These are phyloP conservation scores for Pisolithus albus DNA, from an alignment of 768 basidiomycete species.

Conservation along the genomic window DNA sequence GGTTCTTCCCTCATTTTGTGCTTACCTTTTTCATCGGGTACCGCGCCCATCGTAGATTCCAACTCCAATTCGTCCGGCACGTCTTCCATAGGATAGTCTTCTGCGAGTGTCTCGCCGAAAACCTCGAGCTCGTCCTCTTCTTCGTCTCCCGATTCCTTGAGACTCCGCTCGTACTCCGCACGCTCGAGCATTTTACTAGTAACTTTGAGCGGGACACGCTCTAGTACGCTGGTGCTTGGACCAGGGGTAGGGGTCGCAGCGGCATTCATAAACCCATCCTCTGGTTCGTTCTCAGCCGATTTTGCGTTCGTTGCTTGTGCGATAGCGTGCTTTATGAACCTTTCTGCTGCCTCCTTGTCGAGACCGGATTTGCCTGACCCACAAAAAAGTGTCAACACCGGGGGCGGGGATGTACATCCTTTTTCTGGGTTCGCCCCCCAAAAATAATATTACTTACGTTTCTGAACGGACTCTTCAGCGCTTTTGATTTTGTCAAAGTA, in stretches of 20 bases:
- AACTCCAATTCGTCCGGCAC: neutral
- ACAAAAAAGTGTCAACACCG: too few species aligned
- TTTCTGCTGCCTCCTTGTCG: slow-evolving; percentile 72
- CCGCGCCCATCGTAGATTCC: neutral
- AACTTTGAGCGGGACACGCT: slow-evolving; percentile 44
- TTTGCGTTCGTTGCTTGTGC: slow-evolving; percentile 43
- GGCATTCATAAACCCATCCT: slow-evolving; percentile 3
- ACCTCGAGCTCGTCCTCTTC: slow-evolving; percentile 38
- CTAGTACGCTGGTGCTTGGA: slow-evolving; percentile 9
- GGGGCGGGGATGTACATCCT: neutral
- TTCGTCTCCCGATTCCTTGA: slow-evolving; percentile 38
- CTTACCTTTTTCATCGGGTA: slow-evolving; percentile 28
- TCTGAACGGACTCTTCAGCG: slow-evolving; percentile 61
- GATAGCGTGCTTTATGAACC: slow-evolving; percentile 83
- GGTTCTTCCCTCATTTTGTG: slow-evolving; percentile 26
- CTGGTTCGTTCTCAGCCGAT: slow-evolving; percentile 28
- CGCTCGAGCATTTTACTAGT: slow-evolving; percentile 73
- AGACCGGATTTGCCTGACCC: slow-evolving; percentile 38
- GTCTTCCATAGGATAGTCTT: slow-evolving; percentile 5
- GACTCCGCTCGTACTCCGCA: slow-evolving; percentile 51
- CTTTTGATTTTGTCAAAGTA: slow-evolving; percentile 80
- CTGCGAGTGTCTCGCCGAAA: slow-evolving; percentile 23
- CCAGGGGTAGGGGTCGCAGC: neutral
- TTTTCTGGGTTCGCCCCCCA: neutral
- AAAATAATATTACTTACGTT: slow-evolving; percentile 19